These are phyloP conservation scores for Rhododendron williamsianum DNA, from an alignment of 148 eudicot species.

Conservation along the genomic window DNA sequence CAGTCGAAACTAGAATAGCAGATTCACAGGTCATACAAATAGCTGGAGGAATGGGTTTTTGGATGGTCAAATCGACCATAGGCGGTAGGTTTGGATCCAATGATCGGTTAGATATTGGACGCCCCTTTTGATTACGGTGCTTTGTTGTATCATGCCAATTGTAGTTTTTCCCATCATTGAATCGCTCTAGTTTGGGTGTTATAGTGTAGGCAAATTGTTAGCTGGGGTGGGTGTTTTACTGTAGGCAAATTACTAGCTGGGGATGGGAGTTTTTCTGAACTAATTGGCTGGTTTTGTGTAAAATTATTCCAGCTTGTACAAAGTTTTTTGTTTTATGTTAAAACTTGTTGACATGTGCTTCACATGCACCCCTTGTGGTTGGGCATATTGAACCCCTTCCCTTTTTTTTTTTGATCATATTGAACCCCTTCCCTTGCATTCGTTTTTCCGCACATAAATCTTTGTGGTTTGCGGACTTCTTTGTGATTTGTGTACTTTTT, in stretches of 20 bases:
- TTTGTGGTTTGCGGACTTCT: no score
- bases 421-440: no score
- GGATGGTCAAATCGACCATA: neutral
- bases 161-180: neutral
- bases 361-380: no score
- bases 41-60: neutral
- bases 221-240: slow-evolving; percentile 1
- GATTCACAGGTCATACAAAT: neutral
- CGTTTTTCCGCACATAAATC: no score
- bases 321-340: neutral
- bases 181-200: neutral
- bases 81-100: neutral
- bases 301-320: slow-evolving; percentile 11
- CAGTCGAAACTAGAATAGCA: neutral
- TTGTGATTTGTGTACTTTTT: no score
- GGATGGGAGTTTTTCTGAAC: neutral
- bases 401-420: no score
- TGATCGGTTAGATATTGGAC: neutral
- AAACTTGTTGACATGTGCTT: neutral
- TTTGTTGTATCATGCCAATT: slow-evolving; percentile 16
- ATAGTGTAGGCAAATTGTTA: neutral
- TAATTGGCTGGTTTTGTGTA: neutral
- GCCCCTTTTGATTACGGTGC: neutral
- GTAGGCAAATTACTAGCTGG: slow-evolving; percentile 10
- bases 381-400: no score